Evolutionary conservation across 129 eudicot species (phyloP).

Genomic region (Flaveria brownii): DNA sequence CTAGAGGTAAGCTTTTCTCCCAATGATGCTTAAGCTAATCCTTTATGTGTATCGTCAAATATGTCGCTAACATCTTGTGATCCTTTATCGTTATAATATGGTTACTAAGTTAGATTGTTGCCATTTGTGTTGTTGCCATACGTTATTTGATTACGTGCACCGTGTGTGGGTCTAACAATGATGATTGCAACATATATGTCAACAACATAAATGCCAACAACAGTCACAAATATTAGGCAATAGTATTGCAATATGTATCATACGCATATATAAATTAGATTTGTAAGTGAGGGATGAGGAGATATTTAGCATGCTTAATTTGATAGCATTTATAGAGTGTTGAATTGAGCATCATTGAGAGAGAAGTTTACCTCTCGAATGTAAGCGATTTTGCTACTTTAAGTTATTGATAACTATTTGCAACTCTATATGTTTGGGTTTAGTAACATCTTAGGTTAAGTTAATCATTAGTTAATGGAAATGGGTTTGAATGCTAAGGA

Average conservation of each 20-base stretch:
- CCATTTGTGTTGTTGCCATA: constrained; percentile 4
- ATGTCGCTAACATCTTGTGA: not conserved
- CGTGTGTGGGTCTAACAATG: constrained; percentile 7
- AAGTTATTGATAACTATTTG: not conserved
- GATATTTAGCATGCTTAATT: not conserved
- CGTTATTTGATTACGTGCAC: not conserved
- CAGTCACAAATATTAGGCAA: not conserved
- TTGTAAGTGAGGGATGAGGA: not conserved
- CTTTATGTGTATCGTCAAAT: not conserved
- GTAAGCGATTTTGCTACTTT: not conserved
- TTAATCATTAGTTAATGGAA: constrained; percentile 21
- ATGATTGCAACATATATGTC: not conserved
- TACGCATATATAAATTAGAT: not conserved
- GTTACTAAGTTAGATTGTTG: not conserved
- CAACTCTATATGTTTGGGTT: constrained; percentile 10
- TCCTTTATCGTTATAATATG: not conserved
- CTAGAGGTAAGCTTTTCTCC: not conserved
- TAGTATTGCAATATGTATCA: not conserved
- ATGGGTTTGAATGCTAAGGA: not conserved
- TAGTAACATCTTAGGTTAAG: not conserved
- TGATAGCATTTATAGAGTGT: not conserved
- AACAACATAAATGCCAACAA: not conserved
- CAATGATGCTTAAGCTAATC: not conserved
- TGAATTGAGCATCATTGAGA: too few species aligned
- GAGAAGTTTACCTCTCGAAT: too few species aligned